Evolutionary conservation across 345 rosid genomes (phyloP).

Genomic region (Syzygium aromaticum): DNA sequence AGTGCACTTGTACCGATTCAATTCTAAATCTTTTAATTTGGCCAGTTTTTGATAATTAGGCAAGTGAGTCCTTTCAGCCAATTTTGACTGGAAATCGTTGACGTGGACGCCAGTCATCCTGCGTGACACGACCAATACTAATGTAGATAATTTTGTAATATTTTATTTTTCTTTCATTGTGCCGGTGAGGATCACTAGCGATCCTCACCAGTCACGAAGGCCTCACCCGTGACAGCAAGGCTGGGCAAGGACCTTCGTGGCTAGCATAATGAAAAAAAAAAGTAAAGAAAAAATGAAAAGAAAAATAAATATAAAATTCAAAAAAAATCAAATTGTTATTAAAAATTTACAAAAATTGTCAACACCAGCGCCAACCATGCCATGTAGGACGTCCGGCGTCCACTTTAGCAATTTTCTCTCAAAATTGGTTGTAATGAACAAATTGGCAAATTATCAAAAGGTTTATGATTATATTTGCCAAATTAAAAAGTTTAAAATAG

Average conservation of each 20-base stretch:
- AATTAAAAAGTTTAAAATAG: no score
- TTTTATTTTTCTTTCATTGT: no score
- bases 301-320: no score
- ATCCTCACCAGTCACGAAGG: neutral
- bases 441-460: neutral
- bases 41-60: no score
- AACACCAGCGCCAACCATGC: rapidly evolving
- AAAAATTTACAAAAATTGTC: neutral
- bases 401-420: neutral
- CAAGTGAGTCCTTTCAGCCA: no score
- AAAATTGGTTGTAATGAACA: neutral
- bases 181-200: no score
- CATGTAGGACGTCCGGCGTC: rapidly evolving
- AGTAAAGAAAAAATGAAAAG: no score
- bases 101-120: rapidly evolving
- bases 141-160: no score
- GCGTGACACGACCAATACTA: rapidly evolving
- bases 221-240: neutral
- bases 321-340: neutral
- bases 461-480: no score
- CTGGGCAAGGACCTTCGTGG: neutral
- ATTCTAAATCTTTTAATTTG: no score
- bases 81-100: no score
- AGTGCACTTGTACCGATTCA: rapidly evolving
- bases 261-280: no score